phyloP scores from a whole-genome alignment of 2,329 filamentous ascomycete species.

The Waltergamsia citrina region DNA sequence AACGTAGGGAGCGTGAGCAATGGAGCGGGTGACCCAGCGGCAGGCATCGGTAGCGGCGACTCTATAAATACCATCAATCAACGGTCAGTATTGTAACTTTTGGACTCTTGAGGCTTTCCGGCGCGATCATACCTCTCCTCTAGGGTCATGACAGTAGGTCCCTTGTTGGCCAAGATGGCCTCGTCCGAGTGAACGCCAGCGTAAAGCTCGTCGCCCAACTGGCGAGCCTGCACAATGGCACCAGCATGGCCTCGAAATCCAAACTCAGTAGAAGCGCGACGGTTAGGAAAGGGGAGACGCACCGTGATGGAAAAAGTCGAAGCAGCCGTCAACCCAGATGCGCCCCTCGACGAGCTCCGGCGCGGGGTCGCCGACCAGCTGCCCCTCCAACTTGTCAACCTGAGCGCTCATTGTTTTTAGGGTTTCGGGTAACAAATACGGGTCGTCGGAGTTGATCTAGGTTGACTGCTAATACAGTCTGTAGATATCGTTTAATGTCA shows the following conservation, averaged over 20 bases:
- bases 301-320: slow-evolving; percentile 98
- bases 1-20: slow-evolving; percentile 86
- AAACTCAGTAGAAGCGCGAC: not conserved
- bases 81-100: not conserved
- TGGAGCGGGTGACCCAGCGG: slow-evolving; percentile 80
- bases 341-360: slow-evolving; percentile 55
- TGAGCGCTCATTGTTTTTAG: not conserved
- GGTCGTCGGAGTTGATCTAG: too few species aligned
- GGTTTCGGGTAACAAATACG: too few species aligned
- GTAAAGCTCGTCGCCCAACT: slow-evolving; percentile 78
- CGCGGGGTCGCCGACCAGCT: slow-evolving; percentile 21
- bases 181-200: slow-evolving; percentile 95
- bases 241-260: slow-evolving; percentile 70
- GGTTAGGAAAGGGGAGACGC: slow-evolving; percentile 12
- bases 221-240: slow-evolving; percentile 91
- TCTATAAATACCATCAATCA: slow-evolving; percentile 29
- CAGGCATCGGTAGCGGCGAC: slow-evolving; percentile 88
- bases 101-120: not conserved
- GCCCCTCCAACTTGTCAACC: not conserved
- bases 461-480: too few species aligned
- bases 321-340: slow-evolving; percentile 98
- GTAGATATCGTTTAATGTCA: too few species aligned
- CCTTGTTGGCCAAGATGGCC: slow-evolving; percentile 92
- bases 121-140: slow-evolving; percentile 58
- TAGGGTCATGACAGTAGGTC: slow-evolving; percentile 92